Evolutionary conservation across 371 early-diverging fungal species (phyloP), one percentile per base, ranked within the genome.

Genomic region (Rhizomucor pusillus): DNA sequence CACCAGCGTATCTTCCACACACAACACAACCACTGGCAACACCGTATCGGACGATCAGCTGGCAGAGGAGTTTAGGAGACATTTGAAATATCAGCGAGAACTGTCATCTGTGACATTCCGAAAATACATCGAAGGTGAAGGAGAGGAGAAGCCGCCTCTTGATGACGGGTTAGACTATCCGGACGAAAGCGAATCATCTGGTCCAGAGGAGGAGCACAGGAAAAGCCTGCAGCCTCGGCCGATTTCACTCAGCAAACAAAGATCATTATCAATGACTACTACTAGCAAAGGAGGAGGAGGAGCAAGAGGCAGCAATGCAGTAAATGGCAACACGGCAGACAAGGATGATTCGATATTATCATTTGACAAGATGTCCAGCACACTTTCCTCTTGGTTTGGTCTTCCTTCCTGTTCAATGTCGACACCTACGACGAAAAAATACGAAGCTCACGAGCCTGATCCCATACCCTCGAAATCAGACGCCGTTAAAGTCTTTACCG

Each of bases 41-140:
- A 47, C 35, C 36, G 35, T 47, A 51, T 46, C 57, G 22, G 62
- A 63, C 52, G 51, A 59, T n/a, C 53, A 59, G 33, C 37, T 58
- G 5, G 57, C 56, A 7, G 43, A 23, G 5, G 66, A 66, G 39
- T 68, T 68, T 43, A 50, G 46, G 5, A 50, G 43, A 6, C 63
- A 68, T n/a, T 33, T 68, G 11, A 50, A 63, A 34, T 41, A 59
- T n/a, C 59, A 68, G 34, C 60, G 68, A 2, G 64, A 63, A 7
- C 25, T 58, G 20, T 19, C 44, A 1, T 54, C 52, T 10, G 58
- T 68, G 19, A 52, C 35, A 1, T 68, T 68, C 34, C 46, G 54
- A 13, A 63, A 68, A 25, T 63, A 63, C 41, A 63, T 60, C 14
- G 63, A 59, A 50, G 12, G 37, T 6, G 35, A 43, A 19, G 56